These are phyloP conservation scores for Pyrenopolyporus hunteri DNA, from an alignment of 495 filamentous ascomycete species.

Conservation along the genomic window DNA sequence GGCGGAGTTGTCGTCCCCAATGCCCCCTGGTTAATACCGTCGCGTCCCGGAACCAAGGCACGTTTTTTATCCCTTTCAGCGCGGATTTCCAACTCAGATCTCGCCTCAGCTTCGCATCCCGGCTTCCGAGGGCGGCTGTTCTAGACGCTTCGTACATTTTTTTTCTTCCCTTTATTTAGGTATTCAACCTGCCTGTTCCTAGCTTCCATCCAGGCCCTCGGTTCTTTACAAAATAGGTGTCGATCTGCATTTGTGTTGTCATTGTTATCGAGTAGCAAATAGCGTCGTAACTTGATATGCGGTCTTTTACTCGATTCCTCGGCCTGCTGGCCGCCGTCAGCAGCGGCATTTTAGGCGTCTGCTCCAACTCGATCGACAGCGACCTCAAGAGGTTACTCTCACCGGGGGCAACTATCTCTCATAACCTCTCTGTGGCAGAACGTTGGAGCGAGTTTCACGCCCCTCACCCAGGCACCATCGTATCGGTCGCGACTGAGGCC, in stretches of 20 bases:
- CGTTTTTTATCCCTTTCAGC: no score
- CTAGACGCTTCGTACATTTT: no score
- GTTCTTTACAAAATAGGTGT: no score
- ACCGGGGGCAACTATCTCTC: slow-evolving; percentile 3
- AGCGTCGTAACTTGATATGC: background rate
- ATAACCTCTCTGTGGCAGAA: background rate
- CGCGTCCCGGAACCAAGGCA: background rate
- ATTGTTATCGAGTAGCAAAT: no score
- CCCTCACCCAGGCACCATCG: slow-evolving; percentile 12
- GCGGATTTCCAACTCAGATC: no score
- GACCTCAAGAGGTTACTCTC: slow-evolving; percentile 3
- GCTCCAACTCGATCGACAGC: background rate
- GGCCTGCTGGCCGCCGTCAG: background rate
- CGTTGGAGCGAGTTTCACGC: slow-evolving; percentile 18
- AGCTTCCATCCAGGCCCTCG: no score
- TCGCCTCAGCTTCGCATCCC: no score
- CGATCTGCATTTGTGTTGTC: no score
- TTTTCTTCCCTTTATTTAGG: no score
- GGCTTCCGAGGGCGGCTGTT: no score
- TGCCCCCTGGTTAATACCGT: background rate
- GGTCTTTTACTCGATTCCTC: slow-evolving; percentile 1
- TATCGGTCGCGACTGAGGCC: slow-evolving; percentile 6
- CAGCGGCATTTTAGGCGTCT: background rate
- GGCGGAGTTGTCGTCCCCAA: background rate
- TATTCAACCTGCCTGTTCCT: no score